Evolutionary conservation across 2,329 filamentous ascomycete genomes (phyloP), one percentile per base, ranked within the genome.

Genomic region (Arthroderma sp.): DNA sequence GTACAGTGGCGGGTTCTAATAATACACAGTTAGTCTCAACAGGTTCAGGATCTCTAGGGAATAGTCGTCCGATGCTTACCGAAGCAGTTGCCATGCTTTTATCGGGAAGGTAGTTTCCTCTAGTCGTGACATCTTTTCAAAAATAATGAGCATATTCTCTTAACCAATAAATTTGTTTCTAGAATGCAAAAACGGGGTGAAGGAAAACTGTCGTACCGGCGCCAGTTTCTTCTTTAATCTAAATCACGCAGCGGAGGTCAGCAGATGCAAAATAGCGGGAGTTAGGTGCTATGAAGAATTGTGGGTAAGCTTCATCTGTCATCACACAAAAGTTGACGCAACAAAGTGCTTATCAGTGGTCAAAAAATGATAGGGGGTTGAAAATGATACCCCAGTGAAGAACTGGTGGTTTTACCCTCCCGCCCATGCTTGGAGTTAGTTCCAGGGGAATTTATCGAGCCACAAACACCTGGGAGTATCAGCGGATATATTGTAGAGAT

Each of bases 201-300:
- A 72, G 62, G 59, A 76, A 74, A 76, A 77, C 72, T 76, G 79
- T 83, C 91, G 85, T 98, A 98, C 93, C 93, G 81, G 93, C 91
- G 81, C 93, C 93, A 85, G 91, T 97, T 70, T 96, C 89, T 79
- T 96, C 91, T 86, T 95, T 95, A 70, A 98, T 98, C 93, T 98
- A 91, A 68, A 87, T 83, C 84, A 93, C 82, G 84, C 80, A 85
- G 76, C 76, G 76, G 80, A 85, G 83, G 91, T 96, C 84, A 97
- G 91, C 89, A 93, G 83, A 84, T 88, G 87, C 82, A 85, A 88
- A 83, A 83, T 83, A 85, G 82, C 80, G 77, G 72, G 73, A 65
- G 66, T 64, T 61, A 67, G 60, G 71, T 74, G 82, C 84, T 86
- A 81, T 80, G 66, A 76, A 76, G 79, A 78, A 77, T 78, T 73